Conservation (phyloP, 768 basidiomycete species). For the Boletus huronensis region DNA sequence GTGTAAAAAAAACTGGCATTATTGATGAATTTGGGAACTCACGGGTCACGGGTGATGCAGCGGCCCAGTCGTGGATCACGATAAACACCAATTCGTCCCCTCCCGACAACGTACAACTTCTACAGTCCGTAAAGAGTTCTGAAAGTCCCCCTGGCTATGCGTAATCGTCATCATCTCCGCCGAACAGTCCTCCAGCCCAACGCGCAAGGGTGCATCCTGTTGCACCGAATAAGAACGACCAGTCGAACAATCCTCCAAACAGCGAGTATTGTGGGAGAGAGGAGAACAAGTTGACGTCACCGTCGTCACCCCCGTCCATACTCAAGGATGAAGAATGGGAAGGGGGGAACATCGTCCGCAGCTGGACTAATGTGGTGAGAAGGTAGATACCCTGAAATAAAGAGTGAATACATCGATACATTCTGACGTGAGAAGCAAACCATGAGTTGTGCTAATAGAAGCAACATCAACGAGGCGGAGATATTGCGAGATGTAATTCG, state of each 20-base stretch:
- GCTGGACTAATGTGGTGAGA: conserved; percentile 76
- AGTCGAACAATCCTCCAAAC: conserved; percentile 73
- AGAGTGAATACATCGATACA: not conserved
- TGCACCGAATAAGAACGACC: conserved; percentile 64
- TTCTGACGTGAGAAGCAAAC: conserved; percentile 36
- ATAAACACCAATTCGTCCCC: not conserved
- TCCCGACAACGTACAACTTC: conserved; percentile 3
- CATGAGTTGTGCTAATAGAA: conserved; percentile 81
- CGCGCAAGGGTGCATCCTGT: conserved; percentile 42
- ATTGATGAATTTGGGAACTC: not conserved
- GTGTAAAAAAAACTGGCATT: not conserved
- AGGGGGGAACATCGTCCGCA: conserved; percentile 77
- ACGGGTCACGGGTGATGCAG: not conserved
- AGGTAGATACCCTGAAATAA: conserved; percentile 70
- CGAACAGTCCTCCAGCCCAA: conserved; percentile 48
- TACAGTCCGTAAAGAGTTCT: not conserved
- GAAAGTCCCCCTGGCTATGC: conserved; percentile 1
- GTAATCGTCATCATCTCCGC: conserved; percentile 15
- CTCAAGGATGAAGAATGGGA: conserved; percentile 26
- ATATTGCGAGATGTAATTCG: conserved; percentile 65
- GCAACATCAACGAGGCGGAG: conserved; percentile 72
- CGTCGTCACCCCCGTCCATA: conserved; percentile 3
- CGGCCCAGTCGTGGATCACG: not conserved
- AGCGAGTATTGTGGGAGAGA: conserved; percentile 72
- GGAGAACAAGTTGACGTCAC: conserved; percentile 54